Base-by-base conservation (phyloP, 108 stramenopile genomes). In the Nitzschia sp. region DNA sequence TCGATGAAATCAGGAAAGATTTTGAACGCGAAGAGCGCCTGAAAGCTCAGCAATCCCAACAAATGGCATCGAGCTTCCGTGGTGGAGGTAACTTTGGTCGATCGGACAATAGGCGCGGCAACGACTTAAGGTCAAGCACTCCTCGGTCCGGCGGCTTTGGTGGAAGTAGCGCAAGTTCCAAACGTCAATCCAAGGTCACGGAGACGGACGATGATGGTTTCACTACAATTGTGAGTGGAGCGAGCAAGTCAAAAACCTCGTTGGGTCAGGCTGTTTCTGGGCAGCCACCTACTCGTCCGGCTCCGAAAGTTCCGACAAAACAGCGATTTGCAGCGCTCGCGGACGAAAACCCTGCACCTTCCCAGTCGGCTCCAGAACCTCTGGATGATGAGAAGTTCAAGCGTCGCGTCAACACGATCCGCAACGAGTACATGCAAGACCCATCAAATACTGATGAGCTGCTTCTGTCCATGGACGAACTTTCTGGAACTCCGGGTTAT, bases 1-100 rank as follows among this genome's bases (percentile, higher is more conserved):
- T 98, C 51, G 94, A 82, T 18, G 93, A 96, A 65, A 92, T 96
- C 46, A 85, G 86, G 36, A 89, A 96, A 74, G 94, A 95, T 64
- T 73, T 84, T 27, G 90, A 88, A 76, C 85, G 81, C 45, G 90
- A 94, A 61, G 90, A 91, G 55, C 80, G 83, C 29, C 38, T 70
- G 69, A 76, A 82, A 48, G 73, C 72, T 54, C 79, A 86, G 55
- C 80, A 87, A 68, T 82, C 85, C 25, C 77, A 77, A 57, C 86
- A 87, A 21, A 24, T 32, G 35, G 63, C 54, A 8, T 59, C 59
- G 21, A 64, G 63, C 63, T 70, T 56, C 64, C 71, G 81, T 53
- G 73, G 77, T 63, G 76, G 77, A 8, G 62, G 78, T n/a, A 57
- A 71, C 51, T 68, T 71, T 66, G 46, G 60, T 63, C 68, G 77